Evolutionary conservation across 495 filamentous ascomycete species (phyloP), one percentile per base, ranked within the genome.

Genomic region (Neurospora tetraspora): DNA sequence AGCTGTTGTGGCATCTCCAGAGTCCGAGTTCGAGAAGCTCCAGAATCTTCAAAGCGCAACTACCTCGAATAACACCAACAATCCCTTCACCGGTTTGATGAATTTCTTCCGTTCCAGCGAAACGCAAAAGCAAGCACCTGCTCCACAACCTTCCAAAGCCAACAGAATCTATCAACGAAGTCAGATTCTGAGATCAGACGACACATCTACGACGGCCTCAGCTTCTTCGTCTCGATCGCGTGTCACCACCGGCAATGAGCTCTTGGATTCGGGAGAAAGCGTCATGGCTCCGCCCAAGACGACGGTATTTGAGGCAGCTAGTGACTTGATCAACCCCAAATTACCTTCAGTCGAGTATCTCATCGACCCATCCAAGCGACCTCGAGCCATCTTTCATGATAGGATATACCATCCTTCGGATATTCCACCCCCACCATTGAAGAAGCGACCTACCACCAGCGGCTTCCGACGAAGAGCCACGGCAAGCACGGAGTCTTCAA

Each of bases 321-420:
- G 93, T 12, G 94, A 98, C 78, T 82, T 99, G 23, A 86, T 99
- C 34, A 95, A 94, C 81, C 96, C 96, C 3, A 96, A 93, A 12
- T 81, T 98, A 3, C 95, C 96, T 16, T 87, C 91, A 0, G 85
- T 86, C 4, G 89, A 92, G 39, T 99, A 93, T 78, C 85, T 99
- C 40, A 86, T 92, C 71, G 90, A 97, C 71, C 94, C 95, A 16
- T 86, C 90, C 39, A 89, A 88, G 68, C 92, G 96, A n/a, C 88
- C 93, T 7, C 88, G 92, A 43, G 97, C 96, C 14, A 98, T 99
- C 73, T 98, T 98, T 82, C 96, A 99, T 82, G 96, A 98, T 80
- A 91, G 96, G 16, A 87, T 98, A 36, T 99, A 99, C 81, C 92
- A 94, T 78, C 93, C 95, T 0, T 89, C 91, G 45, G 96, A 99